Conservation (phyloP, 2,329 filamentous ascomycete species). For the Cercospora sojina region DNA sequence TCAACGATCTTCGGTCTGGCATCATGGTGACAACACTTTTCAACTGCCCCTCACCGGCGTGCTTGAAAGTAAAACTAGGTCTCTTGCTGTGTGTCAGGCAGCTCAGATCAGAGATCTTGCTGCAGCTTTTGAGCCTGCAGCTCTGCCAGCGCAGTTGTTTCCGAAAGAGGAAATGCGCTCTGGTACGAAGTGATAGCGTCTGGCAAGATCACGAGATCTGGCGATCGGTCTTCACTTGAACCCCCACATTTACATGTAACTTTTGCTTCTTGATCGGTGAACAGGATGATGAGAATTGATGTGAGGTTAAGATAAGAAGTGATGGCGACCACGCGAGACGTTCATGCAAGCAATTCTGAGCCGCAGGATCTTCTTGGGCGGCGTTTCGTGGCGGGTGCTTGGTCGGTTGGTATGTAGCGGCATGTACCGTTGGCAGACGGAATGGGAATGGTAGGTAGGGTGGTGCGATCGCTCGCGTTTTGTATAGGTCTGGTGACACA, state of each 20-base stretch:
- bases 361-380: background rate
- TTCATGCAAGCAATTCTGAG: background rate
- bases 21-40: background rate
- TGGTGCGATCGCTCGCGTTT: background rate
- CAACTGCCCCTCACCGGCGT: background rate
- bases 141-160: background rate
- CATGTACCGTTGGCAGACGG: background rate
- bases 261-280: background rate
- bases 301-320: background rate
- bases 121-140: background rate
- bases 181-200: background rate
- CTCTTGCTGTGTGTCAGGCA: background rate
- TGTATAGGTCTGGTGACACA: background rate
- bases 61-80: background rate
- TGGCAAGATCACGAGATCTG: background rate
- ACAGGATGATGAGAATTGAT: too few species aligned
- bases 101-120: background rate
- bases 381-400: background rate
- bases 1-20: background rate
- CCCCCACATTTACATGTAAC: background rate
- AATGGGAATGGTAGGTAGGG: background rate
- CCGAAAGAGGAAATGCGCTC: background rate
- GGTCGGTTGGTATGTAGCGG: background rate
- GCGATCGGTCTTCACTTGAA: background rate
- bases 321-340: background rate